A percentile compares a stretch with the other conserved stretches of the same genome.
Evolutionary conservation across 768 basidiomycete genomes (phyloP).

Genomic region (Agrocybe praecox): DNA sequence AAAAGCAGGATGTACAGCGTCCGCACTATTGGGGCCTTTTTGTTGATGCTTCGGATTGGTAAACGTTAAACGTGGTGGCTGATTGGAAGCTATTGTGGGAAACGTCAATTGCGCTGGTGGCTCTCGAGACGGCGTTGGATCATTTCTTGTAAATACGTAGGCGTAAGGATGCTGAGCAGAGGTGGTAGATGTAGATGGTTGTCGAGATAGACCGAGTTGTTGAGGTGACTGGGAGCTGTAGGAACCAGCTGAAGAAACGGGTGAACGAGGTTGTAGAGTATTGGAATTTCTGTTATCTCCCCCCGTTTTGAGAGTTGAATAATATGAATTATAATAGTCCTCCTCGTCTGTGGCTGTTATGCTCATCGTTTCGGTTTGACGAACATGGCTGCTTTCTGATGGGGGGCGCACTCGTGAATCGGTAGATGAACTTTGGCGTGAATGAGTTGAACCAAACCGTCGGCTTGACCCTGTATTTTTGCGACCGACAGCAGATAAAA

Average conservation of each 20-base stretch:
- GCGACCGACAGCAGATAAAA: neutral
- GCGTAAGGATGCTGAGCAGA: constrained; percentile 53
- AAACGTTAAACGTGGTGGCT: constrained; percentile 31
- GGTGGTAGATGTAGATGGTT: constrained; percentile 27
- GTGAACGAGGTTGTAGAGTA: constrained; percentile 4
- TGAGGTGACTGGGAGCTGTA: neutral
- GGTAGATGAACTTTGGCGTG: constrained; percentile 4
- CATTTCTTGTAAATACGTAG: constrained; percentile 33
- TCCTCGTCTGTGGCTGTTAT: constrained; percentile 32
- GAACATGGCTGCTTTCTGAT: too few species aligned
- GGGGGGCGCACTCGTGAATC: neutral
- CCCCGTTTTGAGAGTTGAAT: constrained; percentile 34
- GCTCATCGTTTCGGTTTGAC: constrained; percentile 1
- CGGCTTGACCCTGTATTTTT: neutral
- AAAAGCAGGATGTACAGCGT: constrained; percentile 21
- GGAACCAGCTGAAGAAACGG: constrained; percentile 9
- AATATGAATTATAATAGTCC: constrained; percentile 56
- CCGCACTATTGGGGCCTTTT: constrained; percentile 8
- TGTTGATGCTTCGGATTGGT: constrained; percentile 20
- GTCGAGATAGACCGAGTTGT: constrained; percentile 15
- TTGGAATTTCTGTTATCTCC: neutral
- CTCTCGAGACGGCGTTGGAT: constrained; percentile 9
- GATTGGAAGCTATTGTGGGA: constrained; percentile 2
- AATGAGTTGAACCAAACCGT: neutral
- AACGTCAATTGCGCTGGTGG: constrained; percentile 13